phyloP scores from a whole-genome alignment of 176 grass and related monocot genomes.

The Rhipidocladum racemiflorum region DNA sequence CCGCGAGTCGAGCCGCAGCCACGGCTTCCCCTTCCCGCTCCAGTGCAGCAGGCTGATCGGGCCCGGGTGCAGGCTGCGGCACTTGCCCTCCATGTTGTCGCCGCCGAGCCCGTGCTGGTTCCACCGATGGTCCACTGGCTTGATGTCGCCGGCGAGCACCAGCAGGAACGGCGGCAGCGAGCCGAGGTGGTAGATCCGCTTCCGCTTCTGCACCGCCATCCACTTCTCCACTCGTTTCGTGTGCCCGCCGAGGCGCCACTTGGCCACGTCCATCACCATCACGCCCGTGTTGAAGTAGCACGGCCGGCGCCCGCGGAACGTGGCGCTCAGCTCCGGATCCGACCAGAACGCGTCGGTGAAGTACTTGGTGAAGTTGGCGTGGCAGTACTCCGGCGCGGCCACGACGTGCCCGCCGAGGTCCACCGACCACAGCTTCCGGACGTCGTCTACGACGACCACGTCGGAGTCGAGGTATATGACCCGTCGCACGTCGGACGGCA shows the following conservation, averaged over 20 bases:
- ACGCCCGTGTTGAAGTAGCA: constrained; percentile 93
- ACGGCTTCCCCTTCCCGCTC: constrained; percentile 94
- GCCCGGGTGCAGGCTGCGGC: constrained; percentile 64
- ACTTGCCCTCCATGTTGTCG: constrained; percentile 63
- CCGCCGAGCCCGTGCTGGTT: constrained; percentile 89
- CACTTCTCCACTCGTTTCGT: constrained; percentile 62
- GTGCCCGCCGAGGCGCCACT: constrained; percentile 47
- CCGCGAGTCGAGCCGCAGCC: constrained; percentile 61
- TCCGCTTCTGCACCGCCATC: constrained; percentile 77
- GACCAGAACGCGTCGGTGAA: constrained; percentile 87
- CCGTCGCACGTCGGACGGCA: constrained; percentile 42
- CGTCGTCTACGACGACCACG: constrained; percentile 74
- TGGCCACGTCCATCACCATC: constrained; percentile 75
- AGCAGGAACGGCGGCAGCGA: constrained; percentile 80
- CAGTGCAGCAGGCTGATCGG: constrained; percentile 88
- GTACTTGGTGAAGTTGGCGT: constrained; percentile 93
- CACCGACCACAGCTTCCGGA: constrained; percentile 61
- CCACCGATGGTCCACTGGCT: constrained; percentile 72
- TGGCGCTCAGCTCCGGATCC: constrained; percentile 29
- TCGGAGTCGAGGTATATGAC: constrained; percentile 96
- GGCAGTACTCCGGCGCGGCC: constrained; percentile 90
- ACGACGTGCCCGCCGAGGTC: constrained; percentile 51
- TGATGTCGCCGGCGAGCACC: constrained; percentile 69
- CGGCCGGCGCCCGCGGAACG: constrained; percentile 40
- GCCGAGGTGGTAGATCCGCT: constrained; percentile 70